Evolutionary conservation across 441 rosid species (phyloP), one percentile per base, ranked within the genome.

Genomic region (Rhodomyrtus psidioides): DNA sequence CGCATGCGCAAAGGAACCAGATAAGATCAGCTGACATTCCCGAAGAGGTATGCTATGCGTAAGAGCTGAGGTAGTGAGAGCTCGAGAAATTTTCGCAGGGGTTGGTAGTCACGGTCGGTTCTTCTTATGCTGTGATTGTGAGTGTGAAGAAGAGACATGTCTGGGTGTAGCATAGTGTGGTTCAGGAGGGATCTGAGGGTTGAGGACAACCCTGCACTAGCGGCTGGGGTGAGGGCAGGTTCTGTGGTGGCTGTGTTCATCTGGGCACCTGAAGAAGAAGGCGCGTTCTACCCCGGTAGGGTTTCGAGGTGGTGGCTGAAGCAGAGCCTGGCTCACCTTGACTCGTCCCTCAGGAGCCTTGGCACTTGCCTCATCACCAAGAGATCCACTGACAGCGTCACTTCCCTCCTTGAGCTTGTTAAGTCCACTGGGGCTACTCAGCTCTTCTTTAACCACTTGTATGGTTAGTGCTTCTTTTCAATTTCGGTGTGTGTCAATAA

Each of bases 221-320:
- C 96, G 55, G 99, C 98, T 81, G 99, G 97, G 84, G 99, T 96
- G 21, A 92, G 99, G 89, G 91, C 97, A 26, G 99, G 99, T 53
- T 92, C 98, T 89, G 98, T 97, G 84, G 86, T 96, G 86, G 94
- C 97, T 13, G 91, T 97, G 21, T 97, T 94, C 88, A 87, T 97
- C 46, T 97, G 98, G 98, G 95, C 98, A 34, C 98, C 99, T 60
- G 99, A 96, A 85, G 99, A 97, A 87, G 99, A 97, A 90, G 99
- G 98, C 65, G 91, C 92, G 84, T 97, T 44, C 86, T 86, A 92
- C 53, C 99, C 99, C 46, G 99, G 98, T 65, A 95, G 99, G 87
- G 99, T 97, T 28, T 97, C 99, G 16, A 94, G 99, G 89, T 97
- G 99, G 99, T 97, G 99, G 99, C 95, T 96, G 55, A 97, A 97